Evolutionary conservation across 2,329 filamentous ascomycete genomes (phyloP).

Genomic region (Sphaceloma murrayae): DNA sequence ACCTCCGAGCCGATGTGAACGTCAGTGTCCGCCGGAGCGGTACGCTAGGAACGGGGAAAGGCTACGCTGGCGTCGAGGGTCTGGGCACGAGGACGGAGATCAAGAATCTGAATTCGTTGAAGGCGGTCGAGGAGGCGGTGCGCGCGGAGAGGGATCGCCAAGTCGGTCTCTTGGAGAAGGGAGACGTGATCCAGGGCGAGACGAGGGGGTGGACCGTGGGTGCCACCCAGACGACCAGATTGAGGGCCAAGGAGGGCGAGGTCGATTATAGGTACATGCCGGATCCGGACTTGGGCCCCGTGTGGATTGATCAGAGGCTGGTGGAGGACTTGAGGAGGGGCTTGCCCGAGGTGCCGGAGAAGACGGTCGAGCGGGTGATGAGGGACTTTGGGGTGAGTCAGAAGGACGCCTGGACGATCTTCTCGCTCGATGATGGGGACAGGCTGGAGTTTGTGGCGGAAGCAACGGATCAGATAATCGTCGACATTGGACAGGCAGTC

Average conservation of each 20-base stretch:
- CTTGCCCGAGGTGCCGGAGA: slow-evolving; percentile 63
- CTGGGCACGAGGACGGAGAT: slow-evolving; percentile 90
- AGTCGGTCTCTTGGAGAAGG: slow-evolving; percentile 66
- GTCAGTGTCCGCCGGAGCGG: slow-evolving; percentile 65
- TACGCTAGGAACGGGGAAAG: slow-evolving; percentile 29
- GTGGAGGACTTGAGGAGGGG: slow-evolving; percentile 52
- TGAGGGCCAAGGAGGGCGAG: slow-evolving; percentile 90
- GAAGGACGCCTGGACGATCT: slow-evolving; percentile 75
- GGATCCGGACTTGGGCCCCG: slow-evolving; percentile 76
- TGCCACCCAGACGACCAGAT: slow-evolving; percentile 65
- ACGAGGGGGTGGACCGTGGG: slow-evolving; percentile 89
- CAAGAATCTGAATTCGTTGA: slow-evolving; percentile 92
- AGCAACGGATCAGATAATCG: slow-evolving; percentile 49
- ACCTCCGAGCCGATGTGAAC: slow-evolving; percentile 87
- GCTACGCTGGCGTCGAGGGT: slow-evolving; percentile 49
- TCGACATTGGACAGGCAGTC: too few species aligned
- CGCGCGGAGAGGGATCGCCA: slow-evolving; percentile 84
- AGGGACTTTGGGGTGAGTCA: slow-evolving; percentile 56
- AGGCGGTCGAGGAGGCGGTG: slow-evolving; percentile 89
- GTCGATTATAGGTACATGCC: slow-evolving; percentile 99
- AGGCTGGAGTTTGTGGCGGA: slow-evolving; percentile 74
- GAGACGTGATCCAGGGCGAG: slow-evolving; percentile 69
- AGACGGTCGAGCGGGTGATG: slow-evolving; percentile 45
- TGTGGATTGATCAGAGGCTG: slow-evolving; percentile 64
- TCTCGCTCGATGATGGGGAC: slow-evolving; percentile 66